A percentile compares a stretch with the other conserved stretches of the same genome.
phyloP scores from a whole-genome alignment of 2,329 filamentous ascomycete species.

The Aspergillus sergii region DNA sequence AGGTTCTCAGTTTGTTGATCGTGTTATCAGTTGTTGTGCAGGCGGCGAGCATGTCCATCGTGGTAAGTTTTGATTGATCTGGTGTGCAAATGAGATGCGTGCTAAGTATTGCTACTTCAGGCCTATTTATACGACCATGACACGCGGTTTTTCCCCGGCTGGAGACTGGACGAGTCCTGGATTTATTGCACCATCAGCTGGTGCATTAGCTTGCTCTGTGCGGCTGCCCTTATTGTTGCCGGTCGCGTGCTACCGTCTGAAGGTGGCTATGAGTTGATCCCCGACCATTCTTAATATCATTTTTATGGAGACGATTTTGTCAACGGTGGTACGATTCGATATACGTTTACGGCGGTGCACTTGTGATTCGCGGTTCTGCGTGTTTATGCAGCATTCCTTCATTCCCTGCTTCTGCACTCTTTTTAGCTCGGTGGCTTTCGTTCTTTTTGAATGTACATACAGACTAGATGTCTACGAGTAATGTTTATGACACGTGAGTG shows the following conservation, averaged over 20 bases:
- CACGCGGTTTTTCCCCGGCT: conserved; percentile 79
- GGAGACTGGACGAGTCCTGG: conserved; percentile 79
- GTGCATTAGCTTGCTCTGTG: conserved; percentile 56
- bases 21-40: conserved; percentile 68
- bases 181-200: conserved; percentile 68
- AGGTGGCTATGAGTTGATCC: conserved; percentile 82
- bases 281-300: conserved; percentile 34
- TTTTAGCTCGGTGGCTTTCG: not conserved
- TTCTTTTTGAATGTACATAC: conserved; percentile 7
- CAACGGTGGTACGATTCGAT: not conserved
- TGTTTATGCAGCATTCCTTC: not conserved
- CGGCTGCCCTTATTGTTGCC: conserved; percentile 63
- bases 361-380: not conserved
- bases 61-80: conserved; percentile 61
- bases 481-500: conserved; percentile 11
- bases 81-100: not conserved
- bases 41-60: conserved; percentile 75
- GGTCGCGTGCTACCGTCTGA: conserved; percentile 74
- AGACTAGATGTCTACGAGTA: conserved; percentile 15
- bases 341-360: not conserved
- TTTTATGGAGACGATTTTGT: not conserved
- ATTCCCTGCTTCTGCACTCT: not conserved
- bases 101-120: conserved; percentile 47
- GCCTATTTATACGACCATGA: conserved; percentile 83
- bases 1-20: conserved; percentile 69